Percentiles rank a stretch among this genome's conserved stretches.
Evolutionary conservation across 1,284 basidiomycete species (phyloP).

Genomic region (Filobasidium uniguttulatum): DNA sequence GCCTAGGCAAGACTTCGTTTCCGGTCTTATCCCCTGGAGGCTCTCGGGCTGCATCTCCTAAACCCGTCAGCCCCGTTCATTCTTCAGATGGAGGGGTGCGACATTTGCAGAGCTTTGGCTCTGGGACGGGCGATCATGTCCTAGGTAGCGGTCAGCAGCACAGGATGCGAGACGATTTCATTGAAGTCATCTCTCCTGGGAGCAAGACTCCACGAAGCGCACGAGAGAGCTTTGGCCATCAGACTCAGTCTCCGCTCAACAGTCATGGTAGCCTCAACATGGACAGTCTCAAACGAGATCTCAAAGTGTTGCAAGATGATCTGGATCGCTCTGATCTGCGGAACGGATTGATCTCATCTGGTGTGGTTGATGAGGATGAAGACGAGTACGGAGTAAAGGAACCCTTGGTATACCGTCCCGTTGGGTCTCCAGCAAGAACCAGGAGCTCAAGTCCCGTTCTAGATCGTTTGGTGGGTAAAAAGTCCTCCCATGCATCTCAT

Average conservation of each 20-base stretch:
- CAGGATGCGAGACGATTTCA: not conserved
- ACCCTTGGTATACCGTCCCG: not conserved
- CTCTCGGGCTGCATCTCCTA: no score
- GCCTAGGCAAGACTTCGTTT: no score
- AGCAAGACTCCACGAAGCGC: not conserved
- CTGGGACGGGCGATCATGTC: no score
- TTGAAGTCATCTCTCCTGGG: not conserved
- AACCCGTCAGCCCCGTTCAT: no score
- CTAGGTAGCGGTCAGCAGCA: not conserved
- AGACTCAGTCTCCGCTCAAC: not conserved
- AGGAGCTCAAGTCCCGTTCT: not conserved
- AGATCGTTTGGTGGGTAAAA: not conserved
- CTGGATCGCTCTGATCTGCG: not conserved
- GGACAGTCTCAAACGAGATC: not conserved
- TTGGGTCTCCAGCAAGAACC: not conserved
- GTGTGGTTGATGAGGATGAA: not conserved
- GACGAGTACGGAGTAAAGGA: not conserved
- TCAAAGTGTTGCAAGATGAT: not conserved
- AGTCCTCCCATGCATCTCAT: no score
- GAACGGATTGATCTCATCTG: not conserved
- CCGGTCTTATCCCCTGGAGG: no score
- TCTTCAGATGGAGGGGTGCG: no score
- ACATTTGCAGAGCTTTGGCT: no score
- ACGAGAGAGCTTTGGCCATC: not conserved
- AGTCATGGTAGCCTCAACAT: not conserved